phyloP scores from a whole-genome alignment of 495 filamentous ascomycete genomes.

The Delitschia confertaspora region DNA sequence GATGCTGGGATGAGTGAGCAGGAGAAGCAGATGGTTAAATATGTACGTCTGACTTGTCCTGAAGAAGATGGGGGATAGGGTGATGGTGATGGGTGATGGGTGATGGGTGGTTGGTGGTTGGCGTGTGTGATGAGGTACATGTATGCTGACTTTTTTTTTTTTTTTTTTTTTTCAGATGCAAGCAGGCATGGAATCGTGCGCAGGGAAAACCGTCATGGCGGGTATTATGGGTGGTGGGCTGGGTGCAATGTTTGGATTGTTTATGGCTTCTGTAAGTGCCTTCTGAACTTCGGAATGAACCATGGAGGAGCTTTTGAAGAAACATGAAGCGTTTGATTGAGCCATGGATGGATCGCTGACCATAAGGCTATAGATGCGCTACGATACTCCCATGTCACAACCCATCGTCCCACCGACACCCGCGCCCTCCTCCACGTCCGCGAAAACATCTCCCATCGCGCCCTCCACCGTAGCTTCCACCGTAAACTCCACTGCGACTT shows the following conservation, averaged over 20 bases:
- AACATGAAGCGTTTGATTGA: too few species aligned
- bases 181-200: constrained; percentile 25
- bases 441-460: not conserved
- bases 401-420: constrained; percentile 8
- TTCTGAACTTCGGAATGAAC: not conserved
- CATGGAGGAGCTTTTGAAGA: too few species aligned
- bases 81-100: too few species aligned
- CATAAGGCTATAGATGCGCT: constrained; percentile 63
- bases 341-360: not conserved
- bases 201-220: constrained; percentile 26
- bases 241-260: constrained; percentile 28
- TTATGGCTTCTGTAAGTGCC: constrained; percentile 21
- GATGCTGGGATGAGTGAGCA: constrained; percentile 25
- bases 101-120: too few species aligned
- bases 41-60: constrained; percentile 10
- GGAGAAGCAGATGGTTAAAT: constrained; percentile 26
- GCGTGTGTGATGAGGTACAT: too few species aligned
- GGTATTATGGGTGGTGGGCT: constrained; percentile 27
- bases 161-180: too few species aligned
- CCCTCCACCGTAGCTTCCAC: not conserved
- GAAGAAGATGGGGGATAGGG: too few species aligned
- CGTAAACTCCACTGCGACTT: constrained; percentile 6
- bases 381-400: constrained; percentile 62
- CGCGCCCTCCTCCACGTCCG: not conserved
- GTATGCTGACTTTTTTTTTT: too few species aligned